Conservation (phyloP, 257 asterid genomes). For the Solanum ahanhuiri region DNA sequence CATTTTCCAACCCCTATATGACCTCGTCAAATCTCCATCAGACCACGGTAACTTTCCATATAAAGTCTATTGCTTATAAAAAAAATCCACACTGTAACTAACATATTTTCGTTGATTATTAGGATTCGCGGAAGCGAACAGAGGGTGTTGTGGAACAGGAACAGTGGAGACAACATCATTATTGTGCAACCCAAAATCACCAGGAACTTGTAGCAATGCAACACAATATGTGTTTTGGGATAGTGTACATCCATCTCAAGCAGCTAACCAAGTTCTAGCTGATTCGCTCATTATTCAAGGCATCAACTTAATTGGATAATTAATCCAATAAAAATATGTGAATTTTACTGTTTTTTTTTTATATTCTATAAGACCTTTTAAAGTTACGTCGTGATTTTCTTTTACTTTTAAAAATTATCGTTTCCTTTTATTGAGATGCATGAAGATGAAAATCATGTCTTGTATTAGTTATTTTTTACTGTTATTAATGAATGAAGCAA, state of each 20-base stretch:
- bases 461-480: background rate
- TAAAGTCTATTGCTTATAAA: background rate
- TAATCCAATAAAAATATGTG: conserved; percentile 1
- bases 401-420: background rate
- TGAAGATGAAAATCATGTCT: background rate
- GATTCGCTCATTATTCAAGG: conserved; percentile 58
- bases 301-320: conserved; percentile 43
- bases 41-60: conserved; percentile 28
- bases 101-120: background rate
- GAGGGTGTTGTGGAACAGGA: conserved; percentile 92
- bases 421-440: background rate
- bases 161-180: conserved; percentile 60
- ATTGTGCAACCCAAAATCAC: conserved; percentile 66
- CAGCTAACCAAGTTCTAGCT: conserved; percentile 73
- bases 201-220: conserved; percentile 72
- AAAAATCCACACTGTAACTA: background rate
- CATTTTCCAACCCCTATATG: conserved; percentile 65
- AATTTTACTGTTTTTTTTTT: background rate
- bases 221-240: conserved; percentile 87
- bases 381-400: background rate
- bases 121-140: conserved; percentile 74
- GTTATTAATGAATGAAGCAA: background rate
- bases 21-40: conserved; percentile 51
- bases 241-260: conserved; percentile 91
- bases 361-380: background rate